Percentiles rank a stretch among this genome's conserved stretches.
Evolutionary conservation across 805 yeast genomes (phyloP).

Genomic region (Brettanomyces naardenensis): DNA sequence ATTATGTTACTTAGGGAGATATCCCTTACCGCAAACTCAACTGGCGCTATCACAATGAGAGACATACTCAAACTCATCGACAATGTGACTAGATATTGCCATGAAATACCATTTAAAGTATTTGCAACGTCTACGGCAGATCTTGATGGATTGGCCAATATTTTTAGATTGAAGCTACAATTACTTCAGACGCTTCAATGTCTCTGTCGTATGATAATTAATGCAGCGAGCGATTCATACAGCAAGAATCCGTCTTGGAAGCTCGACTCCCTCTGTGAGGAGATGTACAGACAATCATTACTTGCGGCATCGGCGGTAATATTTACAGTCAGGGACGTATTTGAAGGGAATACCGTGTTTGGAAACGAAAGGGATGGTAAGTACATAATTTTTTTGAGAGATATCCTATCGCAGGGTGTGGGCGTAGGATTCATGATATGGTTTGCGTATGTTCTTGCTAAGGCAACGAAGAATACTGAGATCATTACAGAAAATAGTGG

Average conservation of each 20-base stretch:
- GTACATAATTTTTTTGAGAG: slow-evolving; percentile 1
- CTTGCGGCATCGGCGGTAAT: slow-evolving; percentile 4
- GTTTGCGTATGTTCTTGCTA: not conserved
- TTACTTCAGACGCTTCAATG: not conserved
- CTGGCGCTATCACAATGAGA: slow-evolving; percentile 1
- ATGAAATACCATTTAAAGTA: not conserved
- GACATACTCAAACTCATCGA: not conserved
- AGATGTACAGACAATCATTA: not conserved
- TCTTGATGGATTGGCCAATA: not conserved
- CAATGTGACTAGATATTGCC: slow-evolving; percentile 1
- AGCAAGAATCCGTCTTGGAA: not conserved
- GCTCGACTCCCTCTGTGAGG: not conserved
- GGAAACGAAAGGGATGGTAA: not conserved
- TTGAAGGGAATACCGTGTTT: not conserved
- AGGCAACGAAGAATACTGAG: not conserved
- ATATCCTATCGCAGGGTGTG: not conserved
- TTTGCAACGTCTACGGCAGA: not conserved
- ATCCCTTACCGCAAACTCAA: not conserved
- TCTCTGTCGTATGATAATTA: not conserved
- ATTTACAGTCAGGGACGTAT: slow-evolving; percentile 5
- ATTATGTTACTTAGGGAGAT: slow-evolving; percentile 1
- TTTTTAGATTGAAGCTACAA: not conserved
- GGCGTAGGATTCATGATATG: not conserved
- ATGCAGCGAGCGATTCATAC: not conserved
- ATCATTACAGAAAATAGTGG: not conserved